A percentile compares a stretch with the other conserved stretches of the same genome.
Evolutionary conservation across 164 flowering plant genomes (phyloP).

Genomic region (Amborella trichopoda): DNA sequence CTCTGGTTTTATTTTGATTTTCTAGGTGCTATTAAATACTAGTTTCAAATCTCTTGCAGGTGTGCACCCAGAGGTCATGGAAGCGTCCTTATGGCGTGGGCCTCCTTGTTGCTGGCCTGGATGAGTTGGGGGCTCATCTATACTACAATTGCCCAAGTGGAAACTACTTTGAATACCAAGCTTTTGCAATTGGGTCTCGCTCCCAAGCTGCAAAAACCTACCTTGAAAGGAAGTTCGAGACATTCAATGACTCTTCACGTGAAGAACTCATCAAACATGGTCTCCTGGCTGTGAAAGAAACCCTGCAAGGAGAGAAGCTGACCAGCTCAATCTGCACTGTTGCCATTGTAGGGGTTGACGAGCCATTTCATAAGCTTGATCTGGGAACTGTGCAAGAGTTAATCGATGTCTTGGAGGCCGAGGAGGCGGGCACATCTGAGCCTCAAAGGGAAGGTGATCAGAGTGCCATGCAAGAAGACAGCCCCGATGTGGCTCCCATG

Average conservation of each 20-base stretch:
- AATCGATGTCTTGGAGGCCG: conserved; percentile 66
- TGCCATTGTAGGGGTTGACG: conserved; percentile 68
- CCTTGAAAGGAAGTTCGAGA: conserved; percentile 59
- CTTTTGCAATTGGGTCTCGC: conserved; percentile 79
- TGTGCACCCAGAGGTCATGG: conserved; percentile 94
- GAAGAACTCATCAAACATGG: conserved; percentile 79
- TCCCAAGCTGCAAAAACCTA: conserved; percentile 84
- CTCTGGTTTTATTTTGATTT: no score
- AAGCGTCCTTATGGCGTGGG: conserved; percentile 97
- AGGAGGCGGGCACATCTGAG: conserved; percentile 37
- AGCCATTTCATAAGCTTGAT: conserved; percentile 64
- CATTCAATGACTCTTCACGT: conserved; percentile 29
- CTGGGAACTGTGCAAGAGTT: conserved; percentile 52
- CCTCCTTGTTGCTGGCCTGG: conserved; percentile 72
- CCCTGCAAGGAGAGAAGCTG: conserved; percentile 1
- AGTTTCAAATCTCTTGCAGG: conserved; percentile 40
- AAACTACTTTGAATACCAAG: conserved; percentile 74
- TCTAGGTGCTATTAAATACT: no score
- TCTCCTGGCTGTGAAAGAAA: conserved; percentile 13
- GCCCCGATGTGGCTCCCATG: conserved; percentile 45
- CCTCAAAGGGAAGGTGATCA: conserved; percentile 15
- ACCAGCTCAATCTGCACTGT: conserved; percentile 47
- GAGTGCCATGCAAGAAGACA: conserved; percentile 17
- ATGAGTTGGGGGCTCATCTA: conserved; percentile 35
- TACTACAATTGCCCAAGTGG: conserved; percentile 81